Conservation (phyloP, 495 filamentous ascomycete genomes). For the Aspergillus avenaceus region DNA sequence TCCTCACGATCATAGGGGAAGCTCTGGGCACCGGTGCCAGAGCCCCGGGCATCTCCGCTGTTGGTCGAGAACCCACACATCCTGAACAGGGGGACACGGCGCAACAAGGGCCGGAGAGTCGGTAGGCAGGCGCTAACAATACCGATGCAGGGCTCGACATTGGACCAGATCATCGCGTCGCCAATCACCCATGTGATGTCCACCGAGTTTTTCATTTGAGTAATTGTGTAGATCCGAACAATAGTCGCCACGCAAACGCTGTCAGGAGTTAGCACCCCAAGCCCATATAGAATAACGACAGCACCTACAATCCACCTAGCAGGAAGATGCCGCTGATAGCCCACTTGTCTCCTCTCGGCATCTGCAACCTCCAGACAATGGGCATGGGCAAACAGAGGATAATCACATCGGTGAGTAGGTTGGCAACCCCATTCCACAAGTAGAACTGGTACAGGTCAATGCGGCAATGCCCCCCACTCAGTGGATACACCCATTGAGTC, state of each 20-base stretch:
- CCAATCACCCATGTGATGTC: constrained; percentile 19
- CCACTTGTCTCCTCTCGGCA: constrained; percentile 25
- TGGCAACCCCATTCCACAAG: constrained; percentile 15
- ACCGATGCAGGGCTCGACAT: constrained; percentile 17
- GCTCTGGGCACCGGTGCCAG: background rate
- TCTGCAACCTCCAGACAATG: constrained; percentile 27
- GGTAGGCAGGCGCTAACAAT: constrained; percentile 24
- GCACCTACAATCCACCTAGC: constrained; percentile 32
- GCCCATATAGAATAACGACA: background rate
- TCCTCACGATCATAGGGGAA: background rate
- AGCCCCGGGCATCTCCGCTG: background rate
- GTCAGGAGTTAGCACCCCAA: background rate
- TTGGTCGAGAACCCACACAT: background rate
- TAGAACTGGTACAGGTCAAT: constrained; percentile 13
- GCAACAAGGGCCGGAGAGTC: constrained; percentile 12
- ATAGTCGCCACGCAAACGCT: constrained; percentile 26
- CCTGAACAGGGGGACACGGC: background rate
- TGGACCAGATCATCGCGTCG: constrained; percentile 18
- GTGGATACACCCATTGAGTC: constrained; percentile 10
- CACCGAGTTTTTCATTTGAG: constrained; percentile 8
- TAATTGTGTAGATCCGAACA: constrained; percentile 17
- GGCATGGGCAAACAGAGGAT: constrained; percentile 34
- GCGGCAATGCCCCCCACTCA: constrained; percentile 8
- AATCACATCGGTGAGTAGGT: constrained; percentile 30
- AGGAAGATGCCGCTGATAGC: constrained; percentile 27